These are phyloP conservation scores for Kodamaea fungicola DNA, from an alignment of 1,139 yeast species.

Conservation along the genomic window DNA sequence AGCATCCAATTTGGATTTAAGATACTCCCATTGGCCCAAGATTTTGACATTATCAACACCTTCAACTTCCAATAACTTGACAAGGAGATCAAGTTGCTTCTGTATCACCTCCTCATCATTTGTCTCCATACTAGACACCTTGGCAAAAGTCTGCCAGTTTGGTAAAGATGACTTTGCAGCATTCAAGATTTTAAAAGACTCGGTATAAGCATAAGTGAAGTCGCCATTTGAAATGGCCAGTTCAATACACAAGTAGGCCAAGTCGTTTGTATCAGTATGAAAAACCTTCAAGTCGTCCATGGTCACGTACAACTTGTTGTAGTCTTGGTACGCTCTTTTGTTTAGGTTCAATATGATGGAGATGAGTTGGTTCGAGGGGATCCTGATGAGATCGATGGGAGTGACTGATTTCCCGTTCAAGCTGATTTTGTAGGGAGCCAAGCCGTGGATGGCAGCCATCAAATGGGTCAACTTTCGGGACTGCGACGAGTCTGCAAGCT, in stretches of 20 bases:
- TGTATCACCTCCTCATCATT: slow-evolving; percentile 21
- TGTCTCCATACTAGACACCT: slow-evolving; percentile 16
- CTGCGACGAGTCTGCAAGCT: slow-evolving; percentile 23
- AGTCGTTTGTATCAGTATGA: slow-evolving; percentile 12
- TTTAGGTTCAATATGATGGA: slow-evolving; percentile 52
- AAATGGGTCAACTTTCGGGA: slow-evolving; percentile 6
- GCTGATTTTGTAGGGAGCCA: slow-evolving; percentile 4
- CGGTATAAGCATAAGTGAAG: slow-evolving; percentile 49
- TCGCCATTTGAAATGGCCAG: slow-evolving; percentile 53
- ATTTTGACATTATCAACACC: slow-evolving; percentile 27
- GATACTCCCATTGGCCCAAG: slow-evolving; percentile 34
- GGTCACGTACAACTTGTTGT: slow-evolving; percentile 40
- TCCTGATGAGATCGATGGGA: slow-evolving; percentile 1
- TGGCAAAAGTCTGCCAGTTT: slow-evolving; percentile 6
- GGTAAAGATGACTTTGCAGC: neutral
- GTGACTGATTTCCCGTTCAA: slow-evolving; percentile 1
- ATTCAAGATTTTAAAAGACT: slow-evolving; percentile 16
- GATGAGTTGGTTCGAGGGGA: slow-evolving; percentile 20
- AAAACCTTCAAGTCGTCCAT: slow-evolving; percentile 37
- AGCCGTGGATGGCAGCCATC: slow-evolving; percentile 5
- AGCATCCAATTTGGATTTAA: slow-evolving; percentile 25
- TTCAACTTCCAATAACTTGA: slow-evolving; percentile 19
- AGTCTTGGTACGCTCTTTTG: slow-evolving; percentile 49
- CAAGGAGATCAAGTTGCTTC: slow-evolving; percentile 48
- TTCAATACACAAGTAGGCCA: slow-evolving; percentile 54